Conservation (phyloP, 1,284 basidiomycete species). For the Apiotrichum porosum region DNA sequence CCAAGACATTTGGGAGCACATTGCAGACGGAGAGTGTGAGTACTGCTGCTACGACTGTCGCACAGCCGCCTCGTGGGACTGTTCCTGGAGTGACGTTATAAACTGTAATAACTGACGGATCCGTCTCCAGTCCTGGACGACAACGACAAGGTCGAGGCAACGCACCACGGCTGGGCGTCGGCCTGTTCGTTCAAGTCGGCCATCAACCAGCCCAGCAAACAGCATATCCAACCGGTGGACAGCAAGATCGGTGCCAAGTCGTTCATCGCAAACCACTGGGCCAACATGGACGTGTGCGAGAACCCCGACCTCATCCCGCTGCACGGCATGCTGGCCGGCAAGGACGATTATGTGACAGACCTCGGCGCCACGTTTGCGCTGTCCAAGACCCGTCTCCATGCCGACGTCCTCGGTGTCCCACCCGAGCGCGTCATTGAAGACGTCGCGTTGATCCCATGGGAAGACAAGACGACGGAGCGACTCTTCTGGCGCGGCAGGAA, state of each 20-base stretch:
- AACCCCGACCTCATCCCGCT: constrained; percentile 34
- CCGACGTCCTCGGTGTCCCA: constrained; percentile 46
- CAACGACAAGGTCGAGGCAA: constrained; percentile 26
- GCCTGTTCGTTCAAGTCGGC: constrained; percentile 20
- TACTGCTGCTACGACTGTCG: too few species aligned
- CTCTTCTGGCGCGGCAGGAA: constrained; percentile 45
- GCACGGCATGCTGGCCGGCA: constrained; percentile 37
- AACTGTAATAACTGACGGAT: too few species aligned
- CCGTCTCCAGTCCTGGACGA: constrained; percentile 24
- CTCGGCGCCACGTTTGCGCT: constrained; percentile 41
- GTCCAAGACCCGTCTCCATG: constrained; percentile 40
- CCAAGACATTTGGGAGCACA: constrained; percentile 49
- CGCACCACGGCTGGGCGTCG: constrained; percentile 25
- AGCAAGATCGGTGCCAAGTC: constrained; percentile 16
- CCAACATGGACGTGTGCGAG: constrained; percentile 37
- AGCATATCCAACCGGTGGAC: neutral
- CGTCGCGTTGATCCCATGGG: constrained; percentile 29
- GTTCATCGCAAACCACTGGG: constrained; percentile 35
- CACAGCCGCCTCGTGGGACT: too few species aligned
- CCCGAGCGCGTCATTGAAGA: constrained; percentile 35
- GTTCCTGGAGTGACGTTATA: too few species aligned
- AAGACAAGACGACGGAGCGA: constrained; percentile 24
- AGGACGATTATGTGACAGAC: constrained; percentile 19
- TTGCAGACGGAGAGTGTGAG: constrained; percentile 51
- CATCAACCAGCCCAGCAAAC: neutral